Conservation (phyloP, 169 alveolate genomes). For the Plasmodium vinckei region DNA sequence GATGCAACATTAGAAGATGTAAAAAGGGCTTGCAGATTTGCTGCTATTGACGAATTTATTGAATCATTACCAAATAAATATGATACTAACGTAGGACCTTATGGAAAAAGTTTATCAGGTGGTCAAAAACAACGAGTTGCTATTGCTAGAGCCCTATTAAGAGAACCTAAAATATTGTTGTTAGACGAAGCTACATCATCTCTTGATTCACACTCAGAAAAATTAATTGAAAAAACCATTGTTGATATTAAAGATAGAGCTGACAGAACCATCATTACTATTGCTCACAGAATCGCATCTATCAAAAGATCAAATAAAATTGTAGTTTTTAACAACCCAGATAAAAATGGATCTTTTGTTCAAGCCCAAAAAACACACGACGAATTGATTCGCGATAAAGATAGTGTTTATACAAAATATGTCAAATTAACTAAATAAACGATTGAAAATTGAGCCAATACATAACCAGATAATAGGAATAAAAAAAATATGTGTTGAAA, state of each 20-base stretch:
- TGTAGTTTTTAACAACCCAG: constrained; percentile 84
- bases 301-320: constrained; percentile 88
- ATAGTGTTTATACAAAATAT: constrained; percentile 55
- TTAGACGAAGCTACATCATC: constrained; percentile 98
- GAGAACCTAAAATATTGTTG: constrained; percentile 90
- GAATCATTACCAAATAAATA: constrained; percentile 86
- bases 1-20: constrained; percentile 93
- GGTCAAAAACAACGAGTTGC: constrained; percentile 93
- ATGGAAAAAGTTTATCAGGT: constrained; percentile 89
- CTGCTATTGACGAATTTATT: constrained; percentile 90
- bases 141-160: constrained; percentile 91
- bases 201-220: constrained; percentile 90
- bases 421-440: constrained; percentile 62
- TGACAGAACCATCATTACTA: constrained; percentile 90
- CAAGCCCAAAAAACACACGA: constrained; percentile 92
- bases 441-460: not conserved
- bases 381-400: constrained; percentile 81
- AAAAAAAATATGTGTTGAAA: too few species aligned
- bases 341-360: constrained; percentile 81
- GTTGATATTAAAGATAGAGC: constrained; percentile 62
- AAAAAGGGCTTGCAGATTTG: constrained; percentile 84
- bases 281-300: constrained; percentile 95
- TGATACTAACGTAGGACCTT: constrained; percentile 90
- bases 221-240: constrained; percentile 77
- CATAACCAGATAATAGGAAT: too few species aligned